Evolutionary conservation across 2,329 filamentous ascomycete species (phyloP).

Genomic region (Aureobasidium sp.): DNA sequence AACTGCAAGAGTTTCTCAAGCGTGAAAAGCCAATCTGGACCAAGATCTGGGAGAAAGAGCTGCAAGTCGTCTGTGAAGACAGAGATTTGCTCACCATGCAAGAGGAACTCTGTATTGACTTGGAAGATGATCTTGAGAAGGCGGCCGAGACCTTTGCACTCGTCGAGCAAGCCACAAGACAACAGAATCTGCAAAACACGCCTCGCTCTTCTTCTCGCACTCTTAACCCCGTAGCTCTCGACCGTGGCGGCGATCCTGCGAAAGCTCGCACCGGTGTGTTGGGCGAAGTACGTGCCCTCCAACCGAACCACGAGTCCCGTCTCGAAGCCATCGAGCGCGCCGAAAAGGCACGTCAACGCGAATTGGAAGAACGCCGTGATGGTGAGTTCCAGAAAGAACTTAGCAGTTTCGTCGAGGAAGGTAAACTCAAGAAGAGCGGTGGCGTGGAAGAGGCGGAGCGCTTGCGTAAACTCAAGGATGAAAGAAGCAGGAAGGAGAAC

Average conservation of each 20-base stretch:
- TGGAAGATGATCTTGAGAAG: constrained; percentile 93
- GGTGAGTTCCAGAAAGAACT: constrained; percentile 84
- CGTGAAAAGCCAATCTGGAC: constrained; percentile 95
- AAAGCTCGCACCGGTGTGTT: constrained; percentile 87
- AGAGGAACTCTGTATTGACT: constrained; percentile 86
- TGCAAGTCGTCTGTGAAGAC: constrained; percentile 93
- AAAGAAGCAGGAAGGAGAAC: constrained; percentile 72
- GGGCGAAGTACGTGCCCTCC: constrained; percentile 85
- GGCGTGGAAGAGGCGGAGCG: constrained; percentile 92
- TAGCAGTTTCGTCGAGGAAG: constrained; percentile 75
- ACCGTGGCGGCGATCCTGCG: constrained; percentile 55
- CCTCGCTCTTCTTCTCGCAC: constrained; percentile 18
- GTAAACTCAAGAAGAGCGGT: constrained; percentile 90
- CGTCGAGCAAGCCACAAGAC: constrained; percentile 96
- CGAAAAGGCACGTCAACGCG: constrained; percentile 82
- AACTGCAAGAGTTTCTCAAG: constrained; percentile 86
- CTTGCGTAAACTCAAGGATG: constrained; percentile 75
- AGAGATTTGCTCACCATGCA: constrained; percentile 91
- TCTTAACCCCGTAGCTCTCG: constrained; percentile 28
- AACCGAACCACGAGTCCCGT: constrained; percentile 88
- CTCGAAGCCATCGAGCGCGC: constrained; percentile 96
- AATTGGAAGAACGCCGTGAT: constrained; percentile 66
- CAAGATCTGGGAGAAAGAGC: constrained; percentile 98
- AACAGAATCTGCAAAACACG: constrained; percentile 71
- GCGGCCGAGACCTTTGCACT: constrained; percentile 87